These are phyloP conservation scores for Colletotrichum aenigma DNA, from an alignment of 2,329 filamentous ascomycete genomes.

Conservation along the genomic window DNA sequence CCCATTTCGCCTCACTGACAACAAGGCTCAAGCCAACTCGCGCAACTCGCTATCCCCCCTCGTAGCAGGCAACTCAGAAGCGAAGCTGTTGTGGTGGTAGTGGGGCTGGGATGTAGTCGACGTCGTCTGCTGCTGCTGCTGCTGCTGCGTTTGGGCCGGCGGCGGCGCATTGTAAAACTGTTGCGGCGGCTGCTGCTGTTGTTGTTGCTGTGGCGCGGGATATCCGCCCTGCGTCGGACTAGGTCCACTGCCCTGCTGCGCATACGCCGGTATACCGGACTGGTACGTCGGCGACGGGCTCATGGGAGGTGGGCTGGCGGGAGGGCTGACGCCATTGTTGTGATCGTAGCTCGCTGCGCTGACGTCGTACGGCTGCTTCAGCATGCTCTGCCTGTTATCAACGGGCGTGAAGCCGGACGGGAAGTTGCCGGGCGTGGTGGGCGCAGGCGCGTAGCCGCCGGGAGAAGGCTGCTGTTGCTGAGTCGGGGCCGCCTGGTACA, in stretches of 20 bases:
- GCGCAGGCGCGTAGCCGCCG: conserved; percentile 13
- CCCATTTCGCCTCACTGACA: background rate
- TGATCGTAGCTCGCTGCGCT: conserved; percentile 15
- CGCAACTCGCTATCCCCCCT: conserved; percentile 33
- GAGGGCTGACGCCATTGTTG: conserved; percentile 18
- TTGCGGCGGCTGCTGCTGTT: background rate
- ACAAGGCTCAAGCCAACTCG: conserved; percentile 30
- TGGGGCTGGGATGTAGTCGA: background rate
- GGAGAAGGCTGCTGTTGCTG: conserved; percentile 23
- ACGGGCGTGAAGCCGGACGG: conserved; percentile 16
- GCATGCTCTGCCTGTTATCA: conserved; percentile 25
- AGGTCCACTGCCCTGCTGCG: background rate
- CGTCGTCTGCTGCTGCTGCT: background rate
- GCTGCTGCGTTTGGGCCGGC: background rate
- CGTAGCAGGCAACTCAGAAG: conserved; percentile 32
- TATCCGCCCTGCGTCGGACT: background rate
- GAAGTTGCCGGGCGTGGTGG: background rate
- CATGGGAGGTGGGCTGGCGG: conserved; percentile 24
- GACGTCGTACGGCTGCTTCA: conserved; percentile 21
- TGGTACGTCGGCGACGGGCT: conserved; percentile 15
- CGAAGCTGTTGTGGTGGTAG: conserved; percentile 3
- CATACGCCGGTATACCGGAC: conserved; percentile 6
- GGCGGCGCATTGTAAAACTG: background rate
- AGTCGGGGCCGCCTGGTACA: conserved; percentile 20
- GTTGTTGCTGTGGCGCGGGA: background rate